Conservation (phyloP, 345 rosid species). For the Kernera saxatilis region DNA sequence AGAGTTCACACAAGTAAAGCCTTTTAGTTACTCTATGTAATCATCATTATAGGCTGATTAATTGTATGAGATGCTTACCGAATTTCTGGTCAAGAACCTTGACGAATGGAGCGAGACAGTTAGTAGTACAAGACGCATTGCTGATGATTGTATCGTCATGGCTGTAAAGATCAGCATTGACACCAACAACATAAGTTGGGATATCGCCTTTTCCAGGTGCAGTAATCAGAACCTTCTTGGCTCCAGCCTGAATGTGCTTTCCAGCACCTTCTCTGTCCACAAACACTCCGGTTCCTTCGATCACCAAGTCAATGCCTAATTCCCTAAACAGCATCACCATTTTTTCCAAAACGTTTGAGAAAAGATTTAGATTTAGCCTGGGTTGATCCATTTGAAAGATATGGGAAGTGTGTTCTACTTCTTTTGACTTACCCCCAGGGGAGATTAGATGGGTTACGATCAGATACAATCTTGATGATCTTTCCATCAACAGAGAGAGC, state of each 20-base stretch:
- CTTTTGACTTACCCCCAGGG: constrained; percentile 69
- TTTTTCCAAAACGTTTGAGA: background rate
- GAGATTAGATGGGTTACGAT: constrained; percentile 70
- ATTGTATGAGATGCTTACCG: constrained; percentile 40
- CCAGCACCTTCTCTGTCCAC: constrained; percentile 98
- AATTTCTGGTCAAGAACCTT: constrained; percentile 97
- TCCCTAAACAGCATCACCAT: constrained; percentile 47
- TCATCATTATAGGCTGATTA: background rate
- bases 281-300: constrained; percentile 96
- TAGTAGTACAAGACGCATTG: constrained; percentile 99
- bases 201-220: constrained; percentile 99
- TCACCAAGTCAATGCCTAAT: constrained; percentile 74
- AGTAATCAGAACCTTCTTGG: constrained; percentile 92
- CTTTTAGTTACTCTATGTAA: background rate
- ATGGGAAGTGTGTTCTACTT: background rate
- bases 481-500: constrained; percentile 98
- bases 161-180: constrained; percentile 75
- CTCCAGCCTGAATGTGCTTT: constrained; percentile 88
- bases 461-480: constrained; percentile 81
- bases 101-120: constrained; percentile 98
- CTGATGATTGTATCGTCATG: constrained; percentile 80
- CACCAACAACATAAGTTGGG: constrained; percentile 94
- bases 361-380: background rate
- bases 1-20: background rate
- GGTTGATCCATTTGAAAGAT: background rate